Percentiles rank a stretch among this genome's conserved stretches.
phyloP scores from a whole-genome alignment of 176 grass and related monocot genomes.

The Lolium perenne region DNA sequence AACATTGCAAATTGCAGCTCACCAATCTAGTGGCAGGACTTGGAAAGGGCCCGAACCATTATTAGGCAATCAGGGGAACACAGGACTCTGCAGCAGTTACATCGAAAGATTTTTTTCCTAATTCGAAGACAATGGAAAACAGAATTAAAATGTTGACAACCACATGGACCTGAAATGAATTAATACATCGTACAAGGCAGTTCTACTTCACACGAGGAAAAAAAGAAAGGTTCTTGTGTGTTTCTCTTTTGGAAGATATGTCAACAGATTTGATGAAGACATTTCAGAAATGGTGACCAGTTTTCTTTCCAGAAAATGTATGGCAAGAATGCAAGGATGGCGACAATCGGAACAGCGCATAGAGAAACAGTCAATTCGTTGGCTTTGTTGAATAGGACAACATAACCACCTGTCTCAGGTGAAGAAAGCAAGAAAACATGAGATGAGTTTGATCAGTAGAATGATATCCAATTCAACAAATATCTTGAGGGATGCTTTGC shows the following conservation, averaged over 20 bases:
- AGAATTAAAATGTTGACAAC: neutral
- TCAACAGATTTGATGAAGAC: neutral
- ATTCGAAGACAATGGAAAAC: neutral
- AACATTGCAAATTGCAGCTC: too few relatives aligned
- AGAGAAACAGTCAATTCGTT: neutral
- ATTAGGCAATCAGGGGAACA: too few relatives aligned
- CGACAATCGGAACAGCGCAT: neutral
- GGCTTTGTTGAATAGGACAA: conserved; percentile 9
- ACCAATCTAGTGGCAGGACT: too few relatives aligned
- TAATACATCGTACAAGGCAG: neutral
- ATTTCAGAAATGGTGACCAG: neutral
- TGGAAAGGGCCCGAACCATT: too few relatives aligned
- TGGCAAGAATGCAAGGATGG: neutral
- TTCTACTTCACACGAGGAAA: too few relatives aligned
- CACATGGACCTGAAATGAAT: neutral
- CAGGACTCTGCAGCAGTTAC: too few relatives aligned
- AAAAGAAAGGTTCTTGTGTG: neutral
- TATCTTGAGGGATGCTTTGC: too few relatives aligned
- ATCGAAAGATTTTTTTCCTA: neutral
- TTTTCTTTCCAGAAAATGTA: neutral
- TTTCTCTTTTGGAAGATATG: neutral
- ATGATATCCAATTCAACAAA: conserved; percentile 2
- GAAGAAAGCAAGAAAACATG: conserved; percentile 12
- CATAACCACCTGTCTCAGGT: neutral
- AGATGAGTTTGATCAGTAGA: neutral